phyloP scores from a whole-genome alignment of 352 stramenopile species.

The Phytophthora nicotianae region DNA sequence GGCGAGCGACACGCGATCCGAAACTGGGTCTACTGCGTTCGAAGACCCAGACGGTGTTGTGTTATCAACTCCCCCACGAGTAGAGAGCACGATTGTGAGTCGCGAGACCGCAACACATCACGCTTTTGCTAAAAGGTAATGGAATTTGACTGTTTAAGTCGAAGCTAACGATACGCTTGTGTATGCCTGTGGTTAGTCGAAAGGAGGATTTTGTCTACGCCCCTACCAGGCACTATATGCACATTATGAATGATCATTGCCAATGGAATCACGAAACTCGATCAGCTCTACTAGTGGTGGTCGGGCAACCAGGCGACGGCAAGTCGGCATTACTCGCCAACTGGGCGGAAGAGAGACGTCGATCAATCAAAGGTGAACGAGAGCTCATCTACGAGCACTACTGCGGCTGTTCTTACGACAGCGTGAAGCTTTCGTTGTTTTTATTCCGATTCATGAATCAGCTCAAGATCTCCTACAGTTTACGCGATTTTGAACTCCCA shows the following conservation, averaged over 20 bases:
- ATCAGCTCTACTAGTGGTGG: slow-evolving; percentile 62
- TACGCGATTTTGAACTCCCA: slow-evolving; percentile 84
- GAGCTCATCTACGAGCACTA: slow-evolving; percentile 88
- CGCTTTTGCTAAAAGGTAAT: slow-evolving; percentile 71
- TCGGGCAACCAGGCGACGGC: slow-evolving; percentile 66
- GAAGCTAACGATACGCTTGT: slow-evolving; percentile 1
- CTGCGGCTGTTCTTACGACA: slow-evolving; percentile 81
- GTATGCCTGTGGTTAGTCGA: slow-evolving; percentile 39
- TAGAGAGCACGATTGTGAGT: slow-evolving; percentile 75
- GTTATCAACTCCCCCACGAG: slow-evolving; percentile 10
- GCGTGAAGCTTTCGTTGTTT: slow-evolving; percentile 82
- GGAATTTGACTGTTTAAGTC: not conserved
- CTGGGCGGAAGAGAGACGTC: slow-evolving; percentile 60
- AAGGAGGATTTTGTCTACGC: slow-evolving; percentile 75
- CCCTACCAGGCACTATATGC: slow-evolving; percentile 63
- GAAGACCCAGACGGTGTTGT: slow-evolving; percentile 28
- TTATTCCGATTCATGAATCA: slow-evolving; percentile 85
- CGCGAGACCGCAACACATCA: slow-evolving; percentile 75
- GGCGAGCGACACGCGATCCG: slow-evolving; percentile 12
- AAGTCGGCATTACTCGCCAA: slow-evolving; percentile 83
- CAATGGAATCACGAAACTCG: slow-evolving; percentile 39
- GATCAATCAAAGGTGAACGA: slow-evolving; percentile 32
- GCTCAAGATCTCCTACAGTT: slow-evolving; percentile 68
- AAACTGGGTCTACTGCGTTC: slow-evolving; percentile 22
- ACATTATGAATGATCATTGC: slow-evolving; percentile 76